phyloP scores from a whole-genome alignment of 2,329 filamentous ascomycete genomes.

The Metarhizium guizhouense region DNA sequence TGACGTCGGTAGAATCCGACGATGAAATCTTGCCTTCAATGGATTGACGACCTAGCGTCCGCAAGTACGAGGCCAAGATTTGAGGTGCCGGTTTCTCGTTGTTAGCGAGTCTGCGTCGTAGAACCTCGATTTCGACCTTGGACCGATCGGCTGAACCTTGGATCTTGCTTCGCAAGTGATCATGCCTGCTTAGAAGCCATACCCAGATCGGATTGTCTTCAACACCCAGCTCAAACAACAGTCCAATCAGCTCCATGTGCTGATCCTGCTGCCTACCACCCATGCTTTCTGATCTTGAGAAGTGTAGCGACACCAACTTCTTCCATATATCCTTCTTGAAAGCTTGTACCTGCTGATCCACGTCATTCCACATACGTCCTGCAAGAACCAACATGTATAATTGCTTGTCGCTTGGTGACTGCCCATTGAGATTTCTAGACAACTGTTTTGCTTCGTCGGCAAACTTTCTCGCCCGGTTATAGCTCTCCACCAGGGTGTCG shows the following conservation, averaged over 20 bases:
- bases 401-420: slow-evolving; percentile 63
- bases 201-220: slow-evolving; percentile 95
- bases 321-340: slow-evolving; percentile 92
- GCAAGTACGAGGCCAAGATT: slow-evolving; percentile 65
- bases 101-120: slow-evolving; percentile 71
- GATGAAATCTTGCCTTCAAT: slow-evolving; percentile 51
- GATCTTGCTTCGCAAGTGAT: slow-evolving; percentile 82
- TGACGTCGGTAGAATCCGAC: slow-evolving; percentile 70
- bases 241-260: slow-evolving; percentile 82
- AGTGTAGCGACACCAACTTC: slow-evolving; percentile 61
- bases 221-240: slow-evolving; percentile 87
- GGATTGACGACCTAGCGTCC: slow-evolving; percentile 60
- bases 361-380: slow-evolving; percentile 90
- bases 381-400: slow-evolving; percentile 82
- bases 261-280: slow-evolving; percentile 59
- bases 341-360: slow-evolving; percentile 73
- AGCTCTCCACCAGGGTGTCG: slow-evolving; percentile 78
- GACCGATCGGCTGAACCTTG: slow-evolving; percentile 72
- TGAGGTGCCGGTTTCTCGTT: slow-evolving; percentile 62
- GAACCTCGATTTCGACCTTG: slow-evolving; percentile 84
- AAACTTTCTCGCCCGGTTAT: slow-evolving; percentile 71
- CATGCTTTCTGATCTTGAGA: slow-evolving; percentile 37
- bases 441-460: slow-evolving; percentile 69
- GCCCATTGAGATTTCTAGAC: slow-evolving; percentile 44
- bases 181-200: slow-evolving; percentile 85